Evolutionary conservation across 495 filamentous ascomycete species (phyloP), one percentile per base, ranked within the genome.

Genomic region (Aspergillus egyptiacus): DNA sequence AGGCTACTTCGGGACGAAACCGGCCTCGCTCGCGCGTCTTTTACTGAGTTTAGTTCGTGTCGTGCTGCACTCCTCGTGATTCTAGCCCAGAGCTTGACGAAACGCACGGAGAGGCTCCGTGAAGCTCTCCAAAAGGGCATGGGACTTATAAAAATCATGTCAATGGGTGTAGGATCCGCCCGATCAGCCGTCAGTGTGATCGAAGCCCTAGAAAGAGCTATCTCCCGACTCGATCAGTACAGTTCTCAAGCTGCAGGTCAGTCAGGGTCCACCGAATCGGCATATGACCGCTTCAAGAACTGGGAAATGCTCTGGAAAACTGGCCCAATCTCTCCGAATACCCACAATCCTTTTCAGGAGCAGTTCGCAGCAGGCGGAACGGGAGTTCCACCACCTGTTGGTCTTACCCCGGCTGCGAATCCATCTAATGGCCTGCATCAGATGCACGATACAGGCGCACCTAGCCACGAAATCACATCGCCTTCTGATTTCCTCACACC

Each of bases 221-320:
- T 75, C 15, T 62, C 68, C n/a, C 70, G 70, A 2, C 56, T 75
- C 1, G 70, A 72, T 45, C 51, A 66, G 22, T 72, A 66, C 60
- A 71, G 66, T 46, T 59, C 55, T 2, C 65, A 73, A 44, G 57
- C 63, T 3, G 53, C 62, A 23, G 65, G 53, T 27, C 66, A 59
- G 39, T 54, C 57, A 7, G 64, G 66, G 30, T 34, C 47, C 15
- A 40, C 55, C 8, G 70, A 73, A 47, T 76, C 73, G 0, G 73
- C 68, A 15, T 76, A 76, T 35, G 73, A 74, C 45, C 62, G 67
- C 1, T 76, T 76, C 58, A 76, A 76, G 34, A 74, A 70, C 19
- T 76, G 73, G 73, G 71, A 75, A 37, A 72, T 73, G 69, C 66
- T 75, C 6, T 76, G 73, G 73, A 74, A 75, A 46, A 69, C 69